Evolutionary conservation across 2,329 filamentous ascomycete species (phyloP).

Genomic region (Aureobasidium pullulans): DNA sequence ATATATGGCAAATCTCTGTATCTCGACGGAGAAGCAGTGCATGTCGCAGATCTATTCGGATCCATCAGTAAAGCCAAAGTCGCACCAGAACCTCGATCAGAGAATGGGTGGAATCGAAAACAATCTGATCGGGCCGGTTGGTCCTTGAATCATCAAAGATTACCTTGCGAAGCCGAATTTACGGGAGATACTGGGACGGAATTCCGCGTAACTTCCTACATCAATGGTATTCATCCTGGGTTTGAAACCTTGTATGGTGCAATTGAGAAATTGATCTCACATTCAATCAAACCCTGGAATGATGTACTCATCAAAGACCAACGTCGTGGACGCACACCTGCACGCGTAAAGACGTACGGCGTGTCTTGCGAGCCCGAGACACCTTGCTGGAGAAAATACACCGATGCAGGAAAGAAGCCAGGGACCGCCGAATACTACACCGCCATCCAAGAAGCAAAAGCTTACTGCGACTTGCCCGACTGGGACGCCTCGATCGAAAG

Average conservation of each 20-base stretch:
- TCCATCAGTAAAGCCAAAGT: constrained; percentile 13
- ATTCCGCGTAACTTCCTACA: constrained; percentile 14
- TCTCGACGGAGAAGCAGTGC: constrained; percentile 9
- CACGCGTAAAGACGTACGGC: constrained; percentile 2
- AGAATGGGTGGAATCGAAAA: not conserved
- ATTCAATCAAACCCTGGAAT: constrained; percentile 13
- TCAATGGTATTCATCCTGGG: constrained; percentile 13
- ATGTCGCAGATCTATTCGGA: constrained; percentile 15
- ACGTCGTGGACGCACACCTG: not conserved
- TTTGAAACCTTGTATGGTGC: not conserved
- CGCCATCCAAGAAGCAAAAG: not conserved
- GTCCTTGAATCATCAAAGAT: constrained; percentile 6
- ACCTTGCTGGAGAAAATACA: not conserved
- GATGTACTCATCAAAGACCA: constrained; percentile 2
- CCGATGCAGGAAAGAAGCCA: not conserved
- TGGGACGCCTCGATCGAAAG: not conserved
- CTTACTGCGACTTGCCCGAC: not conserved
- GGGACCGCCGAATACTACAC: not conserved
- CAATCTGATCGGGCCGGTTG: not conserved
- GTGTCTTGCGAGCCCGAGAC: not conserved
- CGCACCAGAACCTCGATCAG: not conserved
- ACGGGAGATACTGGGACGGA: not conserved
- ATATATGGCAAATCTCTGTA: constrained; percentile 19
- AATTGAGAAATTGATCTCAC: constrained; percentile 14
- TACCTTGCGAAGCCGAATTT: constrained; percentile 15